Base-by-base conservation (phyloP, 805 yeast genomes). In the Candida maesae region DNA sequence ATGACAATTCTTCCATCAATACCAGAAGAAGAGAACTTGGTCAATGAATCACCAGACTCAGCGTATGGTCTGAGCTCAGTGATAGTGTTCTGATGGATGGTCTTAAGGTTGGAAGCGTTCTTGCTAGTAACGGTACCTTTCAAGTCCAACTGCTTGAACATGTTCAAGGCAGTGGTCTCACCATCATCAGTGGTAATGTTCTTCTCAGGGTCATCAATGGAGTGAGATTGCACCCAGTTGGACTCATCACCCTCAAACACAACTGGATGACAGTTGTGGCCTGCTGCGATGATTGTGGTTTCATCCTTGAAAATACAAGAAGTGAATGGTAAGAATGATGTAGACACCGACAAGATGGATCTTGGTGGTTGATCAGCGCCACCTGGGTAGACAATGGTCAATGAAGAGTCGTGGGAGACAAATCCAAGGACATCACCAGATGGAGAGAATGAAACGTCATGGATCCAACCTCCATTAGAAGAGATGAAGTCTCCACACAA, bases 101-200 rank as follows among this genome's bases (percentile, higher is more conserved):
- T 88, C 38, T 74, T 74, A 63, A 84, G 71, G 28, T 68, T 73
- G 24, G 73, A 63, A 29, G 71, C 68, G 38, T 66, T 64, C 40
- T 62, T 60, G 23, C 61, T 61, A 41, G 64, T 70, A 38, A 77
- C 77, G 42, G 85, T 76, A 45, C 99, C 99, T 71, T 89, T 93
- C 62, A 91, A 75, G 66, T 93, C 99, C 74, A 93, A 70, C 64
- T 91, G 96, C 65, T 87, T 81, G 70, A 93, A 93, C 90, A 91
- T 88, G 67, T 85, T 84, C 63, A 93, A 76, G 6, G 95, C 95
- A 49, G 82, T 77, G 49, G 84, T 85, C 48, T 85, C 83, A 39
- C 66, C 66, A 6, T 76, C 68, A 12, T 74, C 66, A 38, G 60
- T 60, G 32, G 66, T 70, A 12, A 74, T 74, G 42, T 73, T 76